A percentile compares a stretch with the other conserved stretches of the same genome.
Conservation (phyloP, 2,329 filamentous ascomycete species). For the Fusarium solani-melongenae region DNA sequence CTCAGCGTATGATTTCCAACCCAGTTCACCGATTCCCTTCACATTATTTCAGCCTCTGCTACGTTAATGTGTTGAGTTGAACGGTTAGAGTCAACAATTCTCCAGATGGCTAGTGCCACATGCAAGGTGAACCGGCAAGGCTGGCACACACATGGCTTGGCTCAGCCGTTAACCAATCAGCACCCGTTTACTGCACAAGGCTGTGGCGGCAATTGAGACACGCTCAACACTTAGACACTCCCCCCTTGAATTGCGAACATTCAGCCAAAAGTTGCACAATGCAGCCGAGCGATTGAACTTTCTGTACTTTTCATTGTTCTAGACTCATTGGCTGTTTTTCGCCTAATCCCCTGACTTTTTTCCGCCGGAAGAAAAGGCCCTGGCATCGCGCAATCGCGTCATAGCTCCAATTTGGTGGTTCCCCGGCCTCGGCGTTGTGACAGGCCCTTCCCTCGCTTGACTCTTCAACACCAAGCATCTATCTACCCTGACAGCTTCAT, state of each 20-base stretch:
- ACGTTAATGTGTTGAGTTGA: background rate
- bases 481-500: constrained; percentile 7
- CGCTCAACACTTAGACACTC: background rate
- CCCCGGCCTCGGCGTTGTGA: constrained; percentile 32
- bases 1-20: background rate
- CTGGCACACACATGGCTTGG: constrained; percentile 4
- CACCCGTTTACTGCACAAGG: background rate
- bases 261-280: constrained; percentile 29
- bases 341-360: constrained; percentile 1
- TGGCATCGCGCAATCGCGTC: constrained; percentile 36
- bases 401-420: constrained; percentile 13
- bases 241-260: constrained; percentile 19
- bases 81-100: constrained; percentile 19
- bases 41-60: background rate
- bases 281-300: background rate
- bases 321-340: background rate
- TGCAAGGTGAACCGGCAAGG: constrained; percentile 3
- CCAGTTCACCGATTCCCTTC: background rate
- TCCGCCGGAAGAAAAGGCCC: constrained; percentile 3
- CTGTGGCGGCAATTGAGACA: constrained; percentile 13
- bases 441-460: constrained; percentile 18
- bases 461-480: constrained; percentile 6
- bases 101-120: constrained; percentile 19
- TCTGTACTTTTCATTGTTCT: background rate
- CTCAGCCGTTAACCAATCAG: background rate